Evolutionary conservation across 176 grass and related monocot genomes (phyloP), one percentile per base, ranked within the genome.

Genomic region (Musa acuminata): DNA sequence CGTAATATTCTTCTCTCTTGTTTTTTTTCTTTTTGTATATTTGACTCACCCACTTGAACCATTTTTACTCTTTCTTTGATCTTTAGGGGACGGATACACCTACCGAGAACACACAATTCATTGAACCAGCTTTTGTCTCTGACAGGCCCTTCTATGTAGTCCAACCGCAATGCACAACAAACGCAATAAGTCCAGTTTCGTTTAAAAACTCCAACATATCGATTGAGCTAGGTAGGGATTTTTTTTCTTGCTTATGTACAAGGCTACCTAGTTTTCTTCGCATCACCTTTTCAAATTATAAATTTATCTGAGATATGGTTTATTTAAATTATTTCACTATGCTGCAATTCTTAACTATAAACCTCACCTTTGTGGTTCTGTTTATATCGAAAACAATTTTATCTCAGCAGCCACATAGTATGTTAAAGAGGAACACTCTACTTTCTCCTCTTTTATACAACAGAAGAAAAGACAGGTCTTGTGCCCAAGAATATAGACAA

Each of bases 101-200:
- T 26, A 81, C 87, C 2, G 63, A 22, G 77, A 19, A 49, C 10
- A 91, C 64, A 70, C 82, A 93, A 66, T 83, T 82, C 53, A 69
- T 98, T 26, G 94, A 98, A 60, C 78, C 90, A 7, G 94, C 76
- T 12, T 91, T 98, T 83, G 57, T 85, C 7, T 78, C 87, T 52
- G 80, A 69, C 55, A 67, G 77, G 16, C 80, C 76, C 68, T 49
- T 98, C 48, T 98, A 93, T 82, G 24, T 75, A 16, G 11, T 98
- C 16, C 88, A 98, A 57, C 64, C 78, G 51, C 76, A 73, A 55
- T 98, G 94, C 24, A 58, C 13, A 1, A 50, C 85, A 54, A 93
- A 80, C 73, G 12, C 20, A 2, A 83, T 82, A 0, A 80, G 71
- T 23, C 77, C 80, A 43, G 16, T 88, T 83, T 85, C 85, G 16